Percentiles rank a stretch among this genome's conserved stretches.
Evolutionary conservation across 163 green algal species (phyloP).

Genomic region (Trebouxiophyceae sp.): DNA sequence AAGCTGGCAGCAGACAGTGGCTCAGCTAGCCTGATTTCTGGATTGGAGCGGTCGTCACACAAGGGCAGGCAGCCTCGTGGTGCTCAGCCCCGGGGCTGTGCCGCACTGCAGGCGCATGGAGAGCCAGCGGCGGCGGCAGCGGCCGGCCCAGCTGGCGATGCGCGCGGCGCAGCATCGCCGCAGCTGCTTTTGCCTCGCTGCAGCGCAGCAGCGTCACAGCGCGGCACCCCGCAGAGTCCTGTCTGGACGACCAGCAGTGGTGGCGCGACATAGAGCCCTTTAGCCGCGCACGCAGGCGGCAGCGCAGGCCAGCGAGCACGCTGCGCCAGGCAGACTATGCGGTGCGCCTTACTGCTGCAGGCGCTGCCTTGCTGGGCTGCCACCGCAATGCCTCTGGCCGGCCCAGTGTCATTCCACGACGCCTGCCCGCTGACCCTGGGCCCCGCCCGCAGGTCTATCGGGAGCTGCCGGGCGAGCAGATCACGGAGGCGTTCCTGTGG

Average conservation of each 20-base stretch:
- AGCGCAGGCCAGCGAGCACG: not conserved
- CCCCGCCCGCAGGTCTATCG: constrained; percentile 27
- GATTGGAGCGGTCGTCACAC: too few relatives aligned
- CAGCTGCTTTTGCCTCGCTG: not conserved
- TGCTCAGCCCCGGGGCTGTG: too few relatives aligned
- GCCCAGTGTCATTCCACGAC: not conserved
- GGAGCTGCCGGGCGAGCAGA: constrained; percentile 24
- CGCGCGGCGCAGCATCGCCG: not conserved
- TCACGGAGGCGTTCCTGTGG: constrained; percentile 58
- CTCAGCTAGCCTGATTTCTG: too few relatives aligned
- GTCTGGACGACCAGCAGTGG: too few relatives aligned
- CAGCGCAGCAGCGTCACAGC: not conserved
- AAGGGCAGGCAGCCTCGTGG: too few relatives aligned
- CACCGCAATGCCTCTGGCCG: not conserved
- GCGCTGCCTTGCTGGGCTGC: not conserved
- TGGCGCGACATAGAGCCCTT: too few relatives aligned
- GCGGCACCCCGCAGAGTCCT: too few relatives aligned
- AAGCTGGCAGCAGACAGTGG: too few relatives aligned
- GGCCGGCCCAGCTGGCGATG: not conserved
- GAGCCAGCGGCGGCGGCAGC: too few relatives aligned
- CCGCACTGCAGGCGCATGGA: too few relatives aligned
- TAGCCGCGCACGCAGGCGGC: not conserved
- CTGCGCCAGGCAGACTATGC: not conserved
- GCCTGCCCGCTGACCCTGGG: not conserved
- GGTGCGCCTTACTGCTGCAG: not conserved